Conservation (phyloP, 2,329 filamentous ascomycete genomes). For the Fusarium mexicanum region DNA sequence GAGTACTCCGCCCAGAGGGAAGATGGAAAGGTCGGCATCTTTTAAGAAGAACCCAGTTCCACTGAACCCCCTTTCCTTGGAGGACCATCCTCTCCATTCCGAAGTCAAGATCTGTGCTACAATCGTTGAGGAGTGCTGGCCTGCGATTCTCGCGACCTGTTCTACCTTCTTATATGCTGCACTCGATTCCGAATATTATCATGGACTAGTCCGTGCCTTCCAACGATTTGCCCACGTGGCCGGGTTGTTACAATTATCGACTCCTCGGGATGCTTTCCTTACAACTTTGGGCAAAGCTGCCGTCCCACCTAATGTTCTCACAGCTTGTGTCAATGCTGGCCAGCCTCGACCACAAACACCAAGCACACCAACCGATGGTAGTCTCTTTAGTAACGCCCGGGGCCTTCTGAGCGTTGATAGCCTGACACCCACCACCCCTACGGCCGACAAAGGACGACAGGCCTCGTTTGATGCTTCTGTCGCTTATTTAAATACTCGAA, state of each 20-base stretch:
- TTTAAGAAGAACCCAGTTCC: slow-evolving; percentile 81
- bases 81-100: slow-evolving; percentile 74
- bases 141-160: slow-evolving; percentile 90
- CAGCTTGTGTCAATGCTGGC: slow-evolving; percentile 65
- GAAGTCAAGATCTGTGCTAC: slow-evolving; percentile 81
- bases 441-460: slow-evolving; percentile 68
- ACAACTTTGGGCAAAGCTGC: slow-evolving; percentile 94
- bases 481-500: slow-evolving; percentile 81
- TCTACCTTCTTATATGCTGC: slow-evolving; percentile 95
- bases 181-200: slow-evolving; percentile 93
- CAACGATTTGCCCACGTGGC: slow-evolving; percentile 96
- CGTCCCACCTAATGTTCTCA: slow-evolving; percentile 81
- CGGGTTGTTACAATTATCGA: slow-evolving; percentile 83
- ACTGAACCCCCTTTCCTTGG: slow-evolving; percentile 81
- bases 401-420: slow-evolving; percentile 79
- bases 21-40: slow-evolving; percentile 69
- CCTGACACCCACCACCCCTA: slow-evolving; percentile 65
- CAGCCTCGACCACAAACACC: slow-evolving; percentile 55
- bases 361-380: slow-evolving; percentile 60
- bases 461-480: slow-evolving; percentile 64
- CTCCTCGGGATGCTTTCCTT: slow-evolving; percentile 91
- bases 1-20: slow-evolving; percentile 45
- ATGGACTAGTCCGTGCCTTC: slow-evolving; percentile 88
- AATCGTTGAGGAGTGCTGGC: slow-evolving; percentile 94
- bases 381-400: slow-evolving; percentile 76